Evolutionary conservation across 306 rosid genomes (phyloP).

Genomic region (Sicyos edulis): DNA sequence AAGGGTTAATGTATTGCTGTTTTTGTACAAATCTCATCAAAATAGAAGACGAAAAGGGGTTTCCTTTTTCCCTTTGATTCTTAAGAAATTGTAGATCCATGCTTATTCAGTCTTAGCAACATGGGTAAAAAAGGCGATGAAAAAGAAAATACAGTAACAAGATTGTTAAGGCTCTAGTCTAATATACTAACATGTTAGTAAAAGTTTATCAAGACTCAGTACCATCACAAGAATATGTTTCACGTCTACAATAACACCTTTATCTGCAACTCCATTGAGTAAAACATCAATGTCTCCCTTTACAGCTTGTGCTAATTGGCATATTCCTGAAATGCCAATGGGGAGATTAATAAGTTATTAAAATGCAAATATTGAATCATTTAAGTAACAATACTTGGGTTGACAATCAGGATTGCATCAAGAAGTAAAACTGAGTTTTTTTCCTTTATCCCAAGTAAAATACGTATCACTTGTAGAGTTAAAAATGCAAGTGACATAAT

Average conservation of each 20-base stretch:
- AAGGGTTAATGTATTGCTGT: background rate
- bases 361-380: background rate
- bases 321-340: conserved; percentile 39
- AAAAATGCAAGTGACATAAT: background rate
- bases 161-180: conserved; percentile 21
- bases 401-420: background rate
- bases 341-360: background rate
- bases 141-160: background rate
- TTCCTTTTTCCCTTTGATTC: background rate
- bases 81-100: background rate
- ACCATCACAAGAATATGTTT: conserved; percentile 87
- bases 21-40: background rate
- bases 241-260: conserved; percentile 61
- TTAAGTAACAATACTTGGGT: background rate
- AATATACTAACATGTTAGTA: conserved; percentile 19
- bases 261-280: conserved; percentile 64
- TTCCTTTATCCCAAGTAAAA: background rate
- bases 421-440: background rate
- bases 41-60: background rate
- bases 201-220: conserved; percentile 14
- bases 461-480: background rate
- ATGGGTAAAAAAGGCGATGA: background rate
- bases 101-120: background rate
- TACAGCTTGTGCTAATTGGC: conserved; percentile 54
- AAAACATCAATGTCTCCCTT: conserved; percentile 58